A percentile compares a stretch with the other conserved stretches of the same genome.
These are phyloP conservation scores for Amauroascus niger DNA, from an alignment of 2,329 filamentous ascomycete genomes.

Conservation along the genomic window DNA sequence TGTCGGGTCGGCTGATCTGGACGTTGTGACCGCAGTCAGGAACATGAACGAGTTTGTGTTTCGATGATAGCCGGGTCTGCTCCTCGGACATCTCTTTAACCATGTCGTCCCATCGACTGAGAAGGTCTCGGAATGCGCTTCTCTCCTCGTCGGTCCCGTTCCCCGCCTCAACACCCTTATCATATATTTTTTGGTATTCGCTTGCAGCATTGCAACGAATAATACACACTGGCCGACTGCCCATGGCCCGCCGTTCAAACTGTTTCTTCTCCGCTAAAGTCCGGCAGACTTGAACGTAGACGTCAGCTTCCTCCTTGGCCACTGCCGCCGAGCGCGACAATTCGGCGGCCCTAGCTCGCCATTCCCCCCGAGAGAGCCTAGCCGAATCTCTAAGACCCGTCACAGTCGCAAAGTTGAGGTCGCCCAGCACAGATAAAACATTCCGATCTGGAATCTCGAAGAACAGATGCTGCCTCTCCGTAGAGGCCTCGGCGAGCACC, in stretches of 20 bases:
- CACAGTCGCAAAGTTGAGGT: constrained; percentile 26
- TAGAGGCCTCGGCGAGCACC: constrained; percentile 31
- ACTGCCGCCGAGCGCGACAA: constrained; percentile 21
- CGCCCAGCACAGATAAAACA: constrained; percentile 25
- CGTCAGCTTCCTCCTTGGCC: constrained; percentile 20
- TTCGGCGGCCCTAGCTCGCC: constrained; percentile 26
- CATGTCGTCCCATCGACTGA: constrained; percentile 25
- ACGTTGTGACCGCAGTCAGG: constrained; percentile 33
- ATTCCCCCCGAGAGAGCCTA: constrained; percentile 28
- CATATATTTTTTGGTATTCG: constrained; percentile 30
- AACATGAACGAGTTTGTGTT: constrained; percentile 24
- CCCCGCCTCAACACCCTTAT: constrained; percentile 25
- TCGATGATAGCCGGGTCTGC: constrained; percentile 28
- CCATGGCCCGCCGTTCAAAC: constrained; percentile 23
- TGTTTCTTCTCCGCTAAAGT: constrained; percentile 27
- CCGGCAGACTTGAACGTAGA: constrained; percentile 21
- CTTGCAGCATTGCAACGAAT: constrained; percentile 27
- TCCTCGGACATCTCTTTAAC: constrained; percentile 26
- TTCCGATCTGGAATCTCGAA: constrained; percentile 27
- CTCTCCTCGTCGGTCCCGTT: constrained; percentile 29
- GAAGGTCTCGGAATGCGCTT: constrained; percentile 22
- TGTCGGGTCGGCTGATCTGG: constrained; percentile 29
- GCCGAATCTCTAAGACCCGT: constrained; percentile 26
- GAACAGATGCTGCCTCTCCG: constrained; percentile 27
- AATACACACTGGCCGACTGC: constrained; percentile 28